A percentile compares a stretch with the other conserved stretches of the same genome.
Evolutionary conservation across 2,329 filamentous ascomycete species (phyloP).

Genomic region (Sporothrix dimorphospora): DNA sequence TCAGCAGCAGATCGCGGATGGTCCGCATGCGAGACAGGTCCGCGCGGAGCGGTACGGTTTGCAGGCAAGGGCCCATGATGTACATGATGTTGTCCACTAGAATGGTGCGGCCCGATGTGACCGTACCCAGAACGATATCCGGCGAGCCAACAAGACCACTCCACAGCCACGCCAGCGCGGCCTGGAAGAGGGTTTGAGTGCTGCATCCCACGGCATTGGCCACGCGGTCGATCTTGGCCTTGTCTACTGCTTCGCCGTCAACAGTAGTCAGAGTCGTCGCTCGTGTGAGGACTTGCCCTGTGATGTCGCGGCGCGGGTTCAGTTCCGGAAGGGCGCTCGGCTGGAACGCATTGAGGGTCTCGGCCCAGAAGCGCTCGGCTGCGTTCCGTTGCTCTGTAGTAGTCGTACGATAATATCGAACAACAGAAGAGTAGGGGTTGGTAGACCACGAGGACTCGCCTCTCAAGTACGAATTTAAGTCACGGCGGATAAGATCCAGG

Average conservation of each 20-base stretch:
- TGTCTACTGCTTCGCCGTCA: slow-evolving; percentile 38
- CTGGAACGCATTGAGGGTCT: slow-evolving; percentile 62
- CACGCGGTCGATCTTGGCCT: slow-evolving; percentile 41
- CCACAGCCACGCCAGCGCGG: slow-evolving; percentile 68
- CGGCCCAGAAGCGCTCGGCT: slow-evolving; percentile 69
- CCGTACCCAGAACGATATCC: slow-evolving; percentile 75
- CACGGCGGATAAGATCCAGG: slow-evolving; percentile 70
- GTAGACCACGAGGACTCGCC: slow-evolving; percentile 35
- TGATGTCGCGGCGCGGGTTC: slow-evolving; percentile 40
- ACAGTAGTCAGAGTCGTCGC: slow-evolving; percentile 40
- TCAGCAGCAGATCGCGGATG: slow-evolving; percentile 63
- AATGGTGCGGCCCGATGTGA: slow-evolving; percentile 81
- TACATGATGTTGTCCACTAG: slow-evolving; percentile 70
- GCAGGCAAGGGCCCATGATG: slow-evolving; percentile 78
- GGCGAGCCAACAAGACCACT: slow-evolving; percentile 62
- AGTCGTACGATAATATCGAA: slow-evolving; percentile 49
- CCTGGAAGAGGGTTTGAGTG: slow-evolving; percentile 75
- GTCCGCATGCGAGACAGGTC: slow-evolving; percentile 56
- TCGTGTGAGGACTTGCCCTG: slow-evolving; percentile 35
- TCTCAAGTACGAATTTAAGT: slow-evolving; percentile 60
- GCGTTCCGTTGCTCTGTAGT: slow-evolving; percentile 40
- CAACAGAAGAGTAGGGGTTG: slow-evolving; percentile 65
- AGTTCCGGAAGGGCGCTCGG: slow-evolving; percentile 63
- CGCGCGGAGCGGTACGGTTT: slow-evolving; percentile 72
- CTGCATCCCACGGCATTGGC: slow-evolving; percentile 54